Percentiles rank a stretch among this genome's conserved stretches.
phyloP scores from a whole-genome alignment of 1,284 basidiomycete genomes.

The Cystobasidium slooffiae region DNA sequence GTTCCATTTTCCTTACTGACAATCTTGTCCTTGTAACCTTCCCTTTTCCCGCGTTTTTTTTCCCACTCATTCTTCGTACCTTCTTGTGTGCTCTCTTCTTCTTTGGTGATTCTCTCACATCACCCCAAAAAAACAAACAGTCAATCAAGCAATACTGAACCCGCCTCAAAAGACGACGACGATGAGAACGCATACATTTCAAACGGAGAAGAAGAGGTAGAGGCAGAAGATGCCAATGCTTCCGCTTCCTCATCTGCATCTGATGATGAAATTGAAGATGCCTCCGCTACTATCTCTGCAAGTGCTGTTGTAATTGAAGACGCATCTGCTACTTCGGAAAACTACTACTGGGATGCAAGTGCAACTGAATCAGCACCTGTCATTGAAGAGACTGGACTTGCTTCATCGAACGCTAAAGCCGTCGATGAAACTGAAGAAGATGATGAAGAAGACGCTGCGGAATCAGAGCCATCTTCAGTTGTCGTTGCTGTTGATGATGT shows the following conservation, averaged over 20 bases:
- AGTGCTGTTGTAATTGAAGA: not conserved
- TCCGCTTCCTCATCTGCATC: not conserved
- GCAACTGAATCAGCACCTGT: constrained; percentile 6
- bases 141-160: not conserved
- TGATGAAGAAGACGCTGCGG: not conserved
- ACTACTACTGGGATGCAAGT: not conserved
- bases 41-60: too few relatives aligned
- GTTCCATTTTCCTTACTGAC: too few relatives aligned
- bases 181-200: too few relatives aligned
- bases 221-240: constrained; percentile 2
- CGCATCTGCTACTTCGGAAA: constrained; percentile 13
- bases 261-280: not conserved
- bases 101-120: too few relatives aligned
- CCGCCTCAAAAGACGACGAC: too few relatives aligned
- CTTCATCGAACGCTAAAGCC: not conserved
- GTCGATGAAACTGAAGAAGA: not conserved
- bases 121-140: too few relatives aligned
- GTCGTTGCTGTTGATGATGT: constrained; percentile 5
- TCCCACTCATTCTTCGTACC: too few relatives aligned
- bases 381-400: constrained; percentile 4
- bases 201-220: not conserved
- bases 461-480: too few relatives aligned
- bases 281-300: not conserved
- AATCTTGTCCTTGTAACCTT: too few relatives aligned
- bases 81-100: too few relatives aligned